Conservation (phyloP, 2,329 filamentous ascomycete genomes). For the Seiridium cupressi region DNA sequence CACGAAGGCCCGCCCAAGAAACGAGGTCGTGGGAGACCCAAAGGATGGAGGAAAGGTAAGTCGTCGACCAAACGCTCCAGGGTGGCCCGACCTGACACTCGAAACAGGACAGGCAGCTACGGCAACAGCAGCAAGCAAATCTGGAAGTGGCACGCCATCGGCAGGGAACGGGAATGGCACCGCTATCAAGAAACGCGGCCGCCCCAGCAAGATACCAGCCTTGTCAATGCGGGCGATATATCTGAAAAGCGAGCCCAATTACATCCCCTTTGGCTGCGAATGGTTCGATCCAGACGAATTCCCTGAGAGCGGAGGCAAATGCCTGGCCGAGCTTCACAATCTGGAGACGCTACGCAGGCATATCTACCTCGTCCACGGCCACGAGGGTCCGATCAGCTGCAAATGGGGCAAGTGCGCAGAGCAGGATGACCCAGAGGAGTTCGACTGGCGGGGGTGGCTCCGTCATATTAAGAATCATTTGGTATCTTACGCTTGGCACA, state of each 20-base stretch:
- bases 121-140: neutral
- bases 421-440: constrained; percentile 15
- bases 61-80: constrained; percentile 18
- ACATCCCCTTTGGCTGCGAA: constrained; percentile 56
- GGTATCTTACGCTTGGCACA: constrained; percentile 52
- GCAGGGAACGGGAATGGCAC: neutral
- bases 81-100: neutral
- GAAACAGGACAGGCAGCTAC: neutral
- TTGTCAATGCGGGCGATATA: constrained; percentile 41
- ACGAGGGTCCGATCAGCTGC: constrained; percentile 22
- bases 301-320: constrained; percentile 23
- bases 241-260: constrained; percentile 38
- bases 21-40: constrained; percentile 41
- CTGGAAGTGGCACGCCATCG: neutral
- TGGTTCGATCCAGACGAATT: constrained; percentile 38
- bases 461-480: constrained; percentile 54
- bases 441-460: constrained; percentile 33
- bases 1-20: constrained; percentile 16
- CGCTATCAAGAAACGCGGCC: constrained; percentile 30
- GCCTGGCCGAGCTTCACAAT: constrained; percentile 61
- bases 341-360: constrained; percentile 57
- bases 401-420: constrained; percentile 40
- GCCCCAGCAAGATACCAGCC: constrained; percentile 37
- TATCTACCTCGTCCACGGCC: constrained; percentile 47
- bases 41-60: constrained; percentile 40